Base-by-base conservation (phyloP, 2,329 filamentous ascomycete species). In the Fusarium kyushuense region DNA sequence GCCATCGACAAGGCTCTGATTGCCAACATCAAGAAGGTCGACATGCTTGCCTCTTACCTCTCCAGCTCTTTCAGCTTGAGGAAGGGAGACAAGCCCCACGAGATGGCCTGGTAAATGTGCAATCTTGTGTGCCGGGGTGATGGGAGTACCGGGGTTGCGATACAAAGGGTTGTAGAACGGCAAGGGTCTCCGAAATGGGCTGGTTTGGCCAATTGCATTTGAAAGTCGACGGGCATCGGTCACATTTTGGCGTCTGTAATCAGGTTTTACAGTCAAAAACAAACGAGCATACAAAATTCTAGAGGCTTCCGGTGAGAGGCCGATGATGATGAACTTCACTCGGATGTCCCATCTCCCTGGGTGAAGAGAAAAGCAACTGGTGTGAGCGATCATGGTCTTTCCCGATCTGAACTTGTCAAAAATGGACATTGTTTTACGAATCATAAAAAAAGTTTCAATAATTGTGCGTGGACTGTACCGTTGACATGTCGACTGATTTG, bases 71-170 rank as follows among this genome's bases (percentile, higher is more conserved):
- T 99, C 92, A 96, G 92, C 90, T 91, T 99, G 85, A 92, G 95
- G 87, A 97, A 94, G 89, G 96, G 96, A 81, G 95, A 99, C 89
- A 94, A 95, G 91, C 96, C 96, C 86, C 96, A 99, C 87, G 93
- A 97, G 90, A 98, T 99, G 96, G 92, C 93, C 86, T 99, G 95
- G 90, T 99, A 97, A 86, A 89, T 70, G 74, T 72, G 69, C 74
- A 75, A 76, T 70, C 65, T 69, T 74, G 63, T 61, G 67, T 61
- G 67, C 67, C 69, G 70, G 73, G 69, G 70, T 70, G 70, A 67
- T 66, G 68, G 69, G 68, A 72, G 65, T 70, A 74, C 66, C 64
- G 64, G 72, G 74, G 66, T 74, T 73, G 72, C 74, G 77, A 78
- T 68, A 76, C 65, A 62, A 77, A 71, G 73, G 78, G 80, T 82